Conservation (phyloP, 2,329 filamentous ascomycete genomes). For the Microdochium trichocladiopsis region DNA sequence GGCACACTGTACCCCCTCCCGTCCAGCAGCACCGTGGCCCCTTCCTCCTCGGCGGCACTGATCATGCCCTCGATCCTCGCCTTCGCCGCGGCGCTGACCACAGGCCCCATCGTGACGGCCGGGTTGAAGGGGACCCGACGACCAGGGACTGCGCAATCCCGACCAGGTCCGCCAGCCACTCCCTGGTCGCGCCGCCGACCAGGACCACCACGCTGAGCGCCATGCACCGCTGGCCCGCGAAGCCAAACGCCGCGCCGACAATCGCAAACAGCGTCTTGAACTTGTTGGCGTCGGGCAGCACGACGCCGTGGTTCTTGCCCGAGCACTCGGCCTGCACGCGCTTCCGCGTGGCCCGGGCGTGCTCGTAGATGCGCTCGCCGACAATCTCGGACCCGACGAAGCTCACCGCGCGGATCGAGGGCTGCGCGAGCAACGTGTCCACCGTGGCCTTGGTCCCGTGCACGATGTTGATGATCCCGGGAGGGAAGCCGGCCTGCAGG, state of each 20-base stretch:
- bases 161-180: slow-evolving; percentile 73
- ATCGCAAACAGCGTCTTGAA: slow-evolving; percentile 83
- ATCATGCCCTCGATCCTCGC: slow-evolving; percentile 72
- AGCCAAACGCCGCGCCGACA: slow-evolving; percentile 76
- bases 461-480: slow-evolving; percentile 70
- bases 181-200: slow-evolving; percentile 70
- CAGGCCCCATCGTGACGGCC: slow-evolving; percentile 72
- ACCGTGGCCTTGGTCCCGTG: slow-evolving; percentile 75
- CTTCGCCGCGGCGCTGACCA: slow-evolving; percentile 75
- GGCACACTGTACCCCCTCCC: slow-evolving; percentile 57
- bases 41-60: slow-evolving; percentile 69
- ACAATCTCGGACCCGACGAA: slow-evolving; percentile 86
- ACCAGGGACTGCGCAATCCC: slow-evolving; percentile 66
- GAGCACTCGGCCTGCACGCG: slow-evolving; percentile 82
- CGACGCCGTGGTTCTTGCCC: slow-evolving; percentile 82
- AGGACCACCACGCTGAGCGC: slow-evolving; percentile 79
- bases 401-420: slow-evolving; percentile 76
- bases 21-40: slow-evolving; percentile 76
- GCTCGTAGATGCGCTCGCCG: slow-evolving; percentile 77
- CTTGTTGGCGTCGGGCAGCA: slow-evolving; percentile 83
- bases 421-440: slow-evolving; percentile 80
- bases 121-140: slow-evolving; percentile 78
- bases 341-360: slow-evolving; percentile 79
- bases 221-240: slow-evolving; percentile 83
- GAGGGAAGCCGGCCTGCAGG: slow-evolving; percentile 68